Evolutionary conservation across 129 eudicot species (phyloP), one percentile per base, ranked within the genome.

Genomic region (Artemisia annua): DNA sequence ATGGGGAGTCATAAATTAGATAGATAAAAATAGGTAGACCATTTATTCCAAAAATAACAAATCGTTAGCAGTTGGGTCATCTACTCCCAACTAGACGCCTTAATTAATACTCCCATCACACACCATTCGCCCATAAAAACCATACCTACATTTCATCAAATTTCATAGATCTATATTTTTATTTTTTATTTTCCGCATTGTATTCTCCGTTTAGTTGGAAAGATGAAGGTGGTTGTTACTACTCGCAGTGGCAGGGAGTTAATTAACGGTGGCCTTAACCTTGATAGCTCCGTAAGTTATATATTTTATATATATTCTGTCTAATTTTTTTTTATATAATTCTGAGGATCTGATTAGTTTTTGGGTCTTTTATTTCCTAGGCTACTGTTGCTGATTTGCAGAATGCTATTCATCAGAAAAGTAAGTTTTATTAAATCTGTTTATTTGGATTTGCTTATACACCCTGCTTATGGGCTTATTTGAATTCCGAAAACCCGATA

Each of bases 361-460:
- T 65, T 66, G 57, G 73, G 65, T 57, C 54, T 78, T 19, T 20
- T 20, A n/a, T 20, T 20, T 20, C 71, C 8, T 39, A 95, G 97
- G 97, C 88, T 64, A 86, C 96, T 67, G 97, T 90, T 15, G 91
- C 97, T 83, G 96, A 95, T 95, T 88, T 90, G 84, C 99, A 95
- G 87, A 90, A 95, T 69, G 96, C 96, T 30, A 95, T 95, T 69
- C 91, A 95, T 82, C 85, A 81, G 61, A 78, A 79, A 74, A 86
- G 99, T 95, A 77, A 81, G 97, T 82, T 59, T 32, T 32, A 5
- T 32, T 6, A 32, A 32, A 0, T 20, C 0, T 20, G 22, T 20
- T 20, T 20, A 20, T 20, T 35, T 35, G 44, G 44, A 1, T 5
- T 35, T 35, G 11, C 46, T 39, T 39, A 7, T 20, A 20, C 22